A percentile compares a stretch with the other conserved stretches of the same genome.
phyloP scores from a whole-genome alignment of 208 protist species.

The Trypanosoma lewisi region DNA sequence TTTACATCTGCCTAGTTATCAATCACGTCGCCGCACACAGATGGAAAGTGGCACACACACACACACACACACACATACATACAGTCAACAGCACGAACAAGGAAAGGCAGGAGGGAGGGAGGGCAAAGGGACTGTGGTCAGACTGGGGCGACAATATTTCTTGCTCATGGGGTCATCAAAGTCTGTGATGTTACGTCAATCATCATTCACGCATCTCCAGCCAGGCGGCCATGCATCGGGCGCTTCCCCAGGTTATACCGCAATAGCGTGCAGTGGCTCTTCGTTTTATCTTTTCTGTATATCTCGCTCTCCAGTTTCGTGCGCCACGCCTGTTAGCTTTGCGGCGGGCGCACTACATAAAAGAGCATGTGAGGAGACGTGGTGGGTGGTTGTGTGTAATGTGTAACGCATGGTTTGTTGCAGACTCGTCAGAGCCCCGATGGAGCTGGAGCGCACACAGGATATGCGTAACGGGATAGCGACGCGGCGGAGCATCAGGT shows the following conservation, averaged over 20 bases:
- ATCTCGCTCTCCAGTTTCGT: constrained; percentile 23
- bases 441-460: constrained; percentile 38
- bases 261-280: too few relatives aligned
- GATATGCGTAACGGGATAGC: constrained; percentile 38
- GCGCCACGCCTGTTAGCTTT: constrained; percentile 12
- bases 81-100: neutral
- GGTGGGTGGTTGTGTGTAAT: constrained; percentile 1
- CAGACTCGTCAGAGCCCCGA: constrained; percentile 34
- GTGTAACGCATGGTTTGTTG: constrained; percentile 40
- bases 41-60: constrained; percentile 16
- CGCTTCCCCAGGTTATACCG: too few relatives aligned
- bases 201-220: constrained; percentile 10
- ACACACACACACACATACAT: constrained; percentile 1
- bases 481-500: constrained; percentile 29
- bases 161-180: constrained; percentile 28
- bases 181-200: constrained; percentile 30
- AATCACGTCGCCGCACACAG: constrained; percentile 19
- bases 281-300: too few relatives aligned
- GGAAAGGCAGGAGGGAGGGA: neutral
- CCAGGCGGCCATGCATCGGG: neutral
- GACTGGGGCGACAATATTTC: constrained; percentile 30
- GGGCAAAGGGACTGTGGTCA: constrained; percentile 1
- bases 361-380: constrained; percentile 9
- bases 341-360: constrained; percentile 16
- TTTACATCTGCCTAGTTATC: constrained; percentile 37